Conservation (phyloP, 2,329 filamentous ascomycete species). For the Fusarium sp. region DNA sequence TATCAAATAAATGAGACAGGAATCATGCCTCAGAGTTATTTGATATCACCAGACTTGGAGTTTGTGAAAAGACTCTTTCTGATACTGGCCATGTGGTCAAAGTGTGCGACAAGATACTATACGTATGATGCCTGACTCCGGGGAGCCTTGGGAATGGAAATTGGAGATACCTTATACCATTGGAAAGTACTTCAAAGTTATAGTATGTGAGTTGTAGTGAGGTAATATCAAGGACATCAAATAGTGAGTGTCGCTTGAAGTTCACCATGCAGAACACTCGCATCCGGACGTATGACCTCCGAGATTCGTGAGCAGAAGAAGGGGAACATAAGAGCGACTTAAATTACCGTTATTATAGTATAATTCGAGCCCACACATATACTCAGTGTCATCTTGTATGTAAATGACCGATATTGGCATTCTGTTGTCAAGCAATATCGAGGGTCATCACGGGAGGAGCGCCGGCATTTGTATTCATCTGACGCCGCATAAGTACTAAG, state of each 20-base stretch:
- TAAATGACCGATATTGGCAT: background rate
- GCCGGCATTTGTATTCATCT: background rate
- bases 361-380: background rate
- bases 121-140: background rate
- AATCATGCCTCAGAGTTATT: background rate
- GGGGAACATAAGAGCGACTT: background rate
- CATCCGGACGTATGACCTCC: background rate
- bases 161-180: too few relatives aligned
- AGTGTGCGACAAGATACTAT: background rate
- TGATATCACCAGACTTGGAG: too few relatives aligned
- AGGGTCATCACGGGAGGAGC: background rate
- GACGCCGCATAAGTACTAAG: background rate
- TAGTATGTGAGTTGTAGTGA: background rate
- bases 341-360: too few relatives aligned
- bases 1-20: background rate
- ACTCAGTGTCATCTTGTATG: too few relatives aligned
- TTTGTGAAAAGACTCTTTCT: background rate
- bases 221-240: background rate
- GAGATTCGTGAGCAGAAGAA: background rate
- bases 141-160: background rate
- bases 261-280: background rate
- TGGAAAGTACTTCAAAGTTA: too few relatives aligned
- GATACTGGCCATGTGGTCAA: background rate
- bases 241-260: background rate
- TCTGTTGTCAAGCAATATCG: background rate